Conservation (phyloP, 2,329 filamentous ascomycete species). For the Fusarium circinatum region DNA sequence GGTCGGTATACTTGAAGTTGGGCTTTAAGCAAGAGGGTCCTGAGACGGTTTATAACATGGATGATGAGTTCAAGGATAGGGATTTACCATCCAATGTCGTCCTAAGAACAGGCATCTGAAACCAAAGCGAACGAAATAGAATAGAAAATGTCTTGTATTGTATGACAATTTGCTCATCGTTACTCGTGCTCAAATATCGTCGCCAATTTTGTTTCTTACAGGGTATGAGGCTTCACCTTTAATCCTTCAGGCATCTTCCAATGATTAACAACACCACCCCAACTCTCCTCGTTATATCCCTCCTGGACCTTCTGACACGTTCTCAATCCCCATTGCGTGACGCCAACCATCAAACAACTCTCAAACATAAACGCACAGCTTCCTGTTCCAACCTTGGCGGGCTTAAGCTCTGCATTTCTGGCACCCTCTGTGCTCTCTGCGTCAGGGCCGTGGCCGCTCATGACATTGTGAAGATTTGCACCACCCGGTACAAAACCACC, state of each 20-base stretch:
- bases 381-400: slow-evolving; percentile 66
- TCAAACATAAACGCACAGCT: slow-evolving; percentile 78
- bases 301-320: slow-evolving; percentile 70
- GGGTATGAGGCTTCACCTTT: slow-evolving; percentile 42
- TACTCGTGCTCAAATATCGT: background rate
- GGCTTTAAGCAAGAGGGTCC: slow-evolving; percentile 55
- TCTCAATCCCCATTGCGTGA: slow-evolving; percentile 74
- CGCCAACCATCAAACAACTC: slow-evolving; percentile 75
- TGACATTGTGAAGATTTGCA: slow-evolving; percentile 75
- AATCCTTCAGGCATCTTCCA: slow-evolving; percentile 60
- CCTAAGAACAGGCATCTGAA: slow-evolving; percentile 52
- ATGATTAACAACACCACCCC: slow-evolving; percentile 74
- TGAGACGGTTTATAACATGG: slow-evolving; percentile 57
- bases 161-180: background rate
- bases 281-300: slow-evolving; percentile 83
- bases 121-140: background rate
- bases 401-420: slow-evolving; percentile 63
- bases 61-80: slow-evolving; percentile 53
- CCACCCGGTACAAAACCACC: slow-evolving; percentile 68
- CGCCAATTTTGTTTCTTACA: slow-evolving; percentile 16
- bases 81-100: slow-evolving; percentile 58
- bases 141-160: background rate
- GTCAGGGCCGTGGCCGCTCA: slow-evolving; percentile 74
- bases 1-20: slow-evolving; percentile 56
- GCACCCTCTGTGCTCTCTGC: slow-evolving; percentile 66